phyloP scores from a whole-genome alignment of 2,329 filamentous ascomycete species.

The Epichloe typhina region DNA sequence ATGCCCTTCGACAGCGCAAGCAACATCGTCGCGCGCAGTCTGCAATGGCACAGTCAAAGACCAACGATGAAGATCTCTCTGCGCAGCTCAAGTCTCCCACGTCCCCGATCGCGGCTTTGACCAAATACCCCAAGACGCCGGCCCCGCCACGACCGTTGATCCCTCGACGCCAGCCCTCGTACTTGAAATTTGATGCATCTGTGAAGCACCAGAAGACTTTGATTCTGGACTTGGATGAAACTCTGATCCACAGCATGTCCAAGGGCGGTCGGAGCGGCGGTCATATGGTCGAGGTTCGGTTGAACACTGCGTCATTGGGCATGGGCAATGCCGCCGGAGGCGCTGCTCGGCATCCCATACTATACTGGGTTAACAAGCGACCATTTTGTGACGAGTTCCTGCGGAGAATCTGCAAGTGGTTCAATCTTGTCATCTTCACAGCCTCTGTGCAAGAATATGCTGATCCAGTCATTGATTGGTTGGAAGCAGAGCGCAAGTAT shows the following conservation, averaged over 20 bases:
- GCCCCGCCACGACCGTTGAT: conserved; percentile 82
- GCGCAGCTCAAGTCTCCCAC: conserved; percentile 89
- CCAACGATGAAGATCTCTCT: conserved; percentile 42
- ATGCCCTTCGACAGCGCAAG: conserved; percentile 59
- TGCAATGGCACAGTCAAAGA: conserved; percentile 29
- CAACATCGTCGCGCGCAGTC: conserved; percentile 50
- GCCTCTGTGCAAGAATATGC: conserved; percentile 97
- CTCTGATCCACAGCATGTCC: conserved; percentile 93
- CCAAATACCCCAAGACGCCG: conserved; percentile 81
- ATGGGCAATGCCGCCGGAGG: conserved; percentile 49
- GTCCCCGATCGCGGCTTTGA: conserved; percentile 64
- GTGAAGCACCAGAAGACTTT: conserved; percentile 72
- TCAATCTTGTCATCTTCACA: conserved; percentile 92
- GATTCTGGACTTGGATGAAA: conserved; percentile 92
- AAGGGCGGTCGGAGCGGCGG: conserved; percentile 88
- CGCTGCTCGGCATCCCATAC: conserved; percentile 75
- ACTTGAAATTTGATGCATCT: conserved; percentile 49
- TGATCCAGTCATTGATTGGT: conserved; percentile 96
- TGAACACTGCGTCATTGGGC: conserved; percentile 59
- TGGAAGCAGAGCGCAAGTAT: conserved; percentile 92
- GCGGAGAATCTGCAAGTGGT: conserved; percentile 89
- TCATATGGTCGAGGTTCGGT: conserved; percentile 96
- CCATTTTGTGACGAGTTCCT: conserved; percentile 95
- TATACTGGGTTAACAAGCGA: conserved; percentile 98
- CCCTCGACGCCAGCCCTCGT: conserved; percentile 79